A percentile compares a stretch with the other conserved stretches of the same genome.
Evolutionary conservation across 345 rosid species (phyloP).

Genomic region (Citrus inodora): DNA sequence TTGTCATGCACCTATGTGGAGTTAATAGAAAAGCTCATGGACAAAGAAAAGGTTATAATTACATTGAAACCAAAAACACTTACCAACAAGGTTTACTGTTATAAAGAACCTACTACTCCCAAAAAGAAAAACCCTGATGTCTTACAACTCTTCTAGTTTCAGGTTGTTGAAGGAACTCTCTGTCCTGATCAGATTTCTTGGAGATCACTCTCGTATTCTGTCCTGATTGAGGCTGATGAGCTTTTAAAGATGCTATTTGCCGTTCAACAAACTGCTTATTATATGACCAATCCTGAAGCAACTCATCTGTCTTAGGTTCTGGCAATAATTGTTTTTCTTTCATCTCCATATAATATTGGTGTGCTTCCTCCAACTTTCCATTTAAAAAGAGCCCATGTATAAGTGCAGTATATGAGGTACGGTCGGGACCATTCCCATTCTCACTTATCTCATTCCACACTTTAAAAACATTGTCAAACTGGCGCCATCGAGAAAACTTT

Average conservation of each 20-base stretch:
- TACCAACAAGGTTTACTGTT: slow-evolving; percentile 4
- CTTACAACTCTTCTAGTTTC: slow-evolving; percentile 65
- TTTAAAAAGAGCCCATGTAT: slow-evolving; percentile 89
- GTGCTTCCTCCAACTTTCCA: slow-evolving; percentile 75
- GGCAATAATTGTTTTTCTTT: slow-evolving; percentile 61
- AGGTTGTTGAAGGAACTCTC: slow-evolving; percentile 51
- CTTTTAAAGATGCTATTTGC: slow-evolving; percentile 22
- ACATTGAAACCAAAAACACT: neutral
- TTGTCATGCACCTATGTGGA: slow-evolving; percentile 10
- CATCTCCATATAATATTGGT: slow-evolving; percentile 73
- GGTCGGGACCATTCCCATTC: slow-evolving; percentile 64
- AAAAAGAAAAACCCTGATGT: slow-evolving; percentile 62
- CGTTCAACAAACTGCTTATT: slow-evolving; percentile 49
- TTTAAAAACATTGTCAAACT: slow-evolving; percentile 56
- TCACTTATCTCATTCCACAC: slow-evolving; percentile 82
- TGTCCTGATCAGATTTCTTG: slow-evolving; percentile 29
- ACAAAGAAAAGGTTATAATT: slow-evolving; percentile 8
- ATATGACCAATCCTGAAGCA: slow-evolving; percentile 67
- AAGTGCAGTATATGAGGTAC: slow-evolving; percentile 75
- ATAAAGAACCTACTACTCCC: slow-evolving; percentile 43
- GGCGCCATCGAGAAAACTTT: slow-evolving; percentile 85
- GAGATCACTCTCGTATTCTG: slow-evolving; percentile 20
- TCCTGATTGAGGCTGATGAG: slow-evolving; percentile 20
- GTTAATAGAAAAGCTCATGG: slow-evolving; percentile 10
- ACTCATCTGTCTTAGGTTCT: slow-evolving; percentile 60